Base-by-base conservation (phyloP, 495 filamentous ascomycete species). In the Xylaria grammica region DNA sequence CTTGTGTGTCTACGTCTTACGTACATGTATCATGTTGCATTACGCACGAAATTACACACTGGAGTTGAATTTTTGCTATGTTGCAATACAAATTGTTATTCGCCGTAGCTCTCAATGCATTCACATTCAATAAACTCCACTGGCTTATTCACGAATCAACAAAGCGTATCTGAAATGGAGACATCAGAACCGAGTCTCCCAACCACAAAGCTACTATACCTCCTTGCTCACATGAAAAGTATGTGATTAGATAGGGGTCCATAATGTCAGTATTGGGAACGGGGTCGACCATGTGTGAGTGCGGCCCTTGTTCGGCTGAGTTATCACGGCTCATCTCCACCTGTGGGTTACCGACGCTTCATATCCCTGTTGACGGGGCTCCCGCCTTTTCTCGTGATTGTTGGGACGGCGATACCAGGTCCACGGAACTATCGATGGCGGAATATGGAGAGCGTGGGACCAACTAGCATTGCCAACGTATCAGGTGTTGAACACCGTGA, bases 11-110 rank as follows among this genome's bases (percentile, higher is more conserved):
- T 1, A 26, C 15, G 22, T 32, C 24, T 38, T 24, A 7, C 24
- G 19, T 53, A 32, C 42, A 62, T 24, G 9, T 15, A 5, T 36
- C 42, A 26, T 24, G 36, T 22, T 53, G 49, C 60, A 53, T n/a
- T 52, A 22, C 40, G 40, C 3, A 42, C n/a, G 15, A 19, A 3
- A 24, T 42, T 56, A 10, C 53, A 40, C n/a, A 22, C 38, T 32
- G 36, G 11, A 10, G 2, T 44, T 19, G 36, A 20, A 1, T 30
- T 29, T 44, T 13, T 44, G 24, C 13, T 22, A 6, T 20, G n/a
- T 30, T 13, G 52, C 52, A 40, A n/a, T 6, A 20, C 6, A 24
- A 9, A 27, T 38, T 38, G 45, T 13, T 1, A 13, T 50, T 30
- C 13, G 48, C 15, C 48, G 17, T 51, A 4, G 15, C 7, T 29